Percentiles rank a stretch among this genome's conserved stretches.
These are phyloP conservation scores for Rhododendron ferrugineum DNA, from an alignment of 148 eudicot species.

Conservation along the genomic window DNA sequence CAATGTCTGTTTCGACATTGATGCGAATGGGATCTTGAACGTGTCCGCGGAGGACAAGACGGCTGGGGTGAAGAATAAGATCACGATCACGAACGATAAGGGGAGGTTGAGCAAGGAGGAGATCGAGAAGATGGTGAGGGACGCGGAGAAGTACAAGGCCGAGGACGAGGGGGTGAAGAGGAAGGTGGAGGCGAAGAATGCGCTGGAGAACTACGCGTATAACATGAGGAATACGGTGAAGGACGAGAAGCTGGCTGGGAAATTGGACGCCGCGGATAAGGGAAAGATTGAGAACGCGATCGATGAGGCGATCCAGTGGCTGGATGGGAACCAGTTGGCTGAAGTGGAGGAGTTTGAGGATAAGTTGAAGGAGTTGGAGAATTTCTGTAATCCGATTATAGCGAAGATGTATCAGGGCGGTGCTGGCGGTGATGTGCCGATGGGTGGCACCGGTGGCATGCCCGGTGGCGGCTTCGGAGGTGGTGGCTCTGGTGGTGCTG, in stretches of 20 bases:
- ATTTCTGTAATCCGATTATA: not conserved
- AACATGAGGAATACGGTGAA: slow-evolving; percentile 8
- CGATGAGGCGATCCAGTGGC: slow-evolving; percentile 5
- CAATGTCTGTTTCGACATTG: slow-evolving; percentile 10
- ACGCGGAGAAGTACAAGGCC: slow-evolving; percentile 11
- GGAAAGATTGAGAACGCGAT: slow-evolving; percentile 5
- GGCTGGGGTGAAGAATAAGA: slow-evolving; percentile 9
- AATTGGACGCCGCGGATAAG: slow-evolving; percentile 7
- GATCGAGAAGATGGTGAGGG: slow-evolving; percentile 11
- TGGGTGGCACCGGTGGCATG: slow-evolving; percentile 1
- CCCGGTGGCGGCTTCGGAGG: not conserved
- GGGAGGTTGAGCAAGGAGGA: slow-evolving; percentile 13
- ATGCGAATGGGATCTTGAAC: not conserved
- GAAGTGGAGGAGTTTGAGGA: slow-evolving; percentile 16
- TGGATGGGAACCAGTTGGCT: slow-evolving; percentile 8
- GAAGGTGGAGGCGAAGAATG: slow-evolving; percentile 9
- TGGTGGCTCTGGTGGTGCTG: not conserved
- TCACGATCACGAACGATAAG: slow-evolving; percentile 8
- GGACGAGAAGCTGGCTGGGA: slow-evolving; percentile 7
- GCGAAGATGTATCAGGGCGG: slow-evolving; percentile 13
- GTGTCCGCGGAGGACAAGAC: slow-evolving; percentile 12
- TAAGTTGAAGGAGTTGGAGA: slow-evolving; percentile 10
- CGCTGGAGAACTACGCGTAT: slow-evolving; percentile 8
- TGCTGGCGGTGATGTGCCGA: slow-evolving; percentile 3
- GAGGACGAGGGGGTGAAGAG: slow-evolving; percentile 4